Base-by-base conservation (phyloP, 2,329 filamentous ascomycete species). In the Passalora sequoiae region DNA sequence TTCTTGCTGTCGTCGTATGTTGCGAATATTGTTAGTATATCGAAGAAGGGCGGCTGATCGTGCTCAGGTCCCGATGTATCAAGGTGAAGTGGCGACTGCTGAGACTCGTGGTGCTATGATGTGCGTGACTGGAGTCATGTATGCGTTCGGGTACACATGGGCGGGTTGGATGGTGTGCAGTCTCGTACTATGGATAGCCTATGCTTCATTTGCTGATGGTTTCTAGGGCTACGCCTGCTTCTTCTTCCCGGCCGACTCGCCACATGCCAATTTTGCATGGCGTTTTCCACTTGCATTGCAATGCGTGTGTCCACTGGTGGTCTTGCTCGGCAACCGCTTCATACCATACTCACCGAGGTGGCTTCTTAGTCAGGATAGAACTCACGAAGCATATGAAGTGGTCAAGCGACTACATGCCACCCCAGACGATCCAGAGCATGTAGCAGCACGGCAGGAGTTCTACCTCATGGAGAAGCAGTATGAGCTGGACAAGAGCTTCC, bases 391-490 rank as follows among this genome's bases (percentile, higher is more conserved):
- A 12, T 41, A 59, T 2, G 24, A 46, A 1, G 60, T 65, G 17
- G 69, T 85, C 4, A 71, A 66, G 20, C 58, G 64, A 1, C 61
- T 77, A 12, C 71, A 76, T 51, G 61, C 61, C 15, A 66, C 62
- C 4, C 60, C 65, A 4, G 60, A 60, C 24, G 66, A 68, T 33
- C 63, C 62, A 3, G 57, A 72, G 20, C 60, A 70, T 8, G 49
- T 55, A 9, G 52, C 61, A 9, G 67, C 66, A 15, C 53, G 61
- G 8, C 63, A 66, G 20, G 65, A 66, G 29, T 73, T 72, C 51
- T 66, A 65, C 47, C 62, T 68, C 37, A 71, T 72, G 56, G 61
- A 65, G 49, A 66, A 67, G 39, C 69, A 75, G 47, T 60, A 66
- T 27, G 67, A 69, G 31, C 54, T 70, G 3, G 65, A 72, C 40